Base-by-base conservation (phyloP, 78 protist genomes). In the Dictyostelium purpureum region DNA sequence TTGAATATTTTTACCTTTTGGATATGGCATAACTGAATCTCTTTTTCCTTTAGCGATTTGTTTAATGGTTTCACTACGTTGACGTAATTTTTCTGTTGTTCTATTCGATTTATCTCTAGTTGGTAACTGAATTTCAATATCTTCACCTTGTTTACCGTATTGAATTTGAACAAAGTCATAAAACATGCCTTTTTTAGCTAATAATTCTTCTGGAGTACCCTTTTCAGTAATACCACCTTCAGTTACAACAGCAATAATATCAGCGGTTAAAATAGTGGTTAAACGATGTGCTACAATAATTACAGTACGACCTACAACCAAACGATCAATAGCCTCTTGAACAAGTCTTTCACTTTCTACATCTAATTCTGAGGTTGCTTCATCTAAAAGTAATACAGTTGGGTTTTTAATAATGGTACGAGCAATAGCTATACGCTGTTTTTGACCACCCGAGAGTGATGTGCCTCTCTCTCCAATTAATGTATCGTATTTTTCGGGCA, bases 321-420 rank as follows among this genome's bases (percentile, higher is more conserved):
- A 28, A 1, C 51, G 21, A 28, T 94, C 94, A 57, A 96, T 52
- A 0, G 98, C 97, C 37, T 91, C 96, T 63, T 93, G 96, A 38
- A 97, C 98, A 16, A 95, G 51, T 12, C 51, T 31, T 79, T 97
- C 99, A 40, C 85, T 61, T 66, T 96, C 96, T 0, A 97, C 88
- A 88, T 97, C 99, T 31, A 97, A 93, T 14, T 97, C 98, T 14
- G 63, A 35, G 49, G 99, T 99, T 3, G 99, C 98, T 83, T 98
- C 99, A 83, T 98, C 99, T 4, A 98, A 90, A 31, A 98, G 19
- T 12, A 98, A 61, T 10, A 98, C 61, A 7, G 91, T 54, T 59
- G 99, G 97, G 28, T 97, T 43, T 40, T 54, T 43, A 10, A 98
- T 61, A 18, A 97, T 57, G 4, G 98, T 59, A 45, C 97, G 71